Percentiles rank a stretch among this genome's conserved stretches.
These are phyloP conservation scores for Sonneratia alba DNA, from an alignment of 345 rosid species.

Conservation along the genomic window DNA sequence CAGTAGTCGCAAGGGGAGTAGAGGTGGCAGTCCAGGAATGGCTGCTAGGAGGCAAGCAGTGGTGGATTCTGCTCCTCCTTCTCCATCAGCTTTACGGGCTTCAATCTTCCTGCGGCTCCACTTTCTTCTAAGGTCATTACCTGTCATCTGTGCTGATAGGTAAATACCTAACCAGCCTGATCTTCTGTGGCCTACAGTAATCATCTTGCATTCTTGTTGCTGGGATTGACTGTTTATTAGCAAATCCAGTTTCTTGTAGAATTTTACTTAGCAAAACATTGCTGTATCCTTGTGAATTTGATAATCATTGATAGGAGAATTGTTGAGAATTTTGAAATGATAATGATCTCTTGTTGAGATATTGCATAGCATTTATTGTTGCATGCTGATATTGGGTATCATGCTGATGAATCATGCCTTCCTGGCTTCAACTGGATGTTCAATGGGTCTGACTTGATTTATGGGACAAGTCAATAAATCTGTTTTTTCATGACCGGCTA, in stretches of 20 bases:
- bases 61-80: conserved; percentile 51
- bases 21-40: conserved; percentile 85
- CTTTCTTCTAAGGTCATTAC: conserved; percentile 72
- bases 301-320: neutral
- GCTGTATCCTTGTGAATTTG: neutral
- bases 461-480: neutral
- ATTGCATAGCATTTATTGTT: neutral
- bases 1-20: conserved; percentile 59
- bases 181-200: neutral
- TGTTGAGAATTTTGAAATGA: neutral
- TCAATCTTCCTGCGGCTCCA: conserved; percentile 85
- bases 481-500: neutral
- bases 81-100: conserved; percentile 81
- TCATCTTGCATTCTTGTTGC: neutral
- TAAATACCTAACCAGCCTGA: conserved; percentile 14
- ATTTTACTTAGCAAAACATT: neutral
- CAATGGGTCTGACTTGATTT: too few species aligned
- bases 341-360: neutral
- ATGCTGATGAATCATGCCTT: neutral
- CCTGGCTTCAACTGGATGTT: neutral
- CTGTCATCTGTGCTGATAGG: conserved; percentile 64
- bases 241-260: neutral
- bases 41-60: conserved; percentile 51
- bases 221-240: neutral
- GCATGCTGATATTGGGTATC: neutral